A percentile compares a stretch with the other conserved stretches of the same genome.
Evolutionary conservation across 1,139 yeast genomes (phyloP).

Genomic region (Diutina sp.): DNA sequence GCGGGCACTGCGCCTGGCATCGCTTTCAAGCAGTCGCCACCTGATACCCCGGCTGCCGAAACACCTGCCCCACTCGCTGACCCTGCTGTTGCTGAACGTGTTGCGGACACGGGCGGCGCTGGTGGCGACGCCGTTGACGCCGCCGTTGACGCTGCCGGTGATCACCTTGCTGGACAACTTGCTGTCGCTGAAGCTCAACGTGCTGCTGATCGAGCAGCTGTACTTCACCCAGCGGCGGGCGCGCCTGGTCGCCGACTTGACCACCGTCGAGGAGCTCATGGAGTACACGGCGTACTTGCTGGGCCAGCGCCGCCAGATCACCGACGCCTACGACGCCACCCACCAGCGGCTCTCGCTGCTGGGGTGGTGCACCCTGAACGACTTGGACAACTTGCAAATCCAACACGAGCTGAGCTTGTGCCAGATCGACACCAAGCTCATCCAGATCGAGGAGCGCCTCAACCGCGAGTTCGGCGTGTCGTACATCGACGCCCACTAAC

Average conservation of each 20-base stretch:
- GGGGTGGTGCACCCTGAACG: slow-evolving; percentile 36
- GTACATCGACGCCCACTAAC: not conserved
- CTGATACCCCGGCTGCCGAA: not conserved
- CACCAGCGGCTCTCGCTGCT: slow-evolving; percentile 19
- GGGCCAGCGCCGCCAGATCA: slow-evolving; percentile 18
- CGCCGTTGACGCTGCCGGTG: slow-evolving; percentile 26
- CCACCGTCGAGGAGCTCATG: slow-evolving; percentile 18
- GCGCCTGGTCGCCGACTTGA: slow-evolving; percentile 3
- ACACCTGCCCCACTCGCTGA: not conserved
- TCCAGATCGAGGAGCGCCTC: slow-evolving; percentile 19
- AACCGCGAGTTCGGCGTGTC: slow-evolving; percentile 16
- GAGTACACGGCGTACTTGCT: slow-evolving; percentile 19
- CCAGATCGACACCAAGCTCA: slow-evolving; percentile 21
- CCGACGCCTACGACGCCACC: slow-evolving; percentile 25
- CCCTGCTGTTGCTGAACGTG: not conserved
- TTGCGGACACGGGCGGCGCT: not conserved
- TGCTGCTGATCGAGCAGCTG: slow-evolving; percentile 23
- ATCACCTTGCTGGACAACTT: slow-evolving; percentile 29
- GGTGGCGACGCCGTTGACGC: slow-evolving; percentile 10
- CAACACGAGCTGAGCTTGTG: slow-evolving; percentile 21
- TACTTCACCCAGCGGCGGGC: slow-evolving; percentile 15
- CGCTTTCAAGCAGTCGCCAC: not conserved
- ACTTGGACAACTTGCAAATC: slow-evolving; percentile 25
- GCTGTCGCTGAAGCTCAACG: slow-evolving; percentile 14
- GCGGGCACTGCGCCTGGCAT: not conserved